Conservation (phyloP, 148 eudicot genomes). For the Euryodendron excelsum region DNA sequence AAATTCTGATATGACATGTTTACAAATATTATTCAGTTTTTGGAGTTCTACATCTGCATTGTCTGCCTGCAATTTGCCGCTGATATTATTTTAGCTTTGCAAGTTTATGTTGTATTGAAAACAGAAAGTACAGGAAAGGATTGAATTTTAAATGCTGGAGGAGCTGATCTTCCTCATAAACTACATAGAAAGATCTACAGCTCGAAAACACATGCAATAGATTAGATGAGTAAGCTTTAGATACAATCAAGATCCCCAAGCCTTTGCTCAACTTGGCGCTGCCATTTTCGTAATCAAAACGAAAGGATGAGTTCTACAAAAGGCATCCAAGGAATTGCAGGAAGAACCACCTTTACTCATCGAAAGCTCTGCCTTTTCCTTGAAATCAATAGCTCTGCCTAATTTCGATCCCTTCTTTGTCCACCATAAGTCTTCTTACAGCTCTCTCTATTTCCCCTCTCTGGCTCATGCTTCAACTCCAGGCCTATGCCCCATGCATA, state of each 20-base stretch:
- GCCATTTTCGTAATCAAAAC: not conserved
- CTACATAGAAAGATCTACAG: not conserved
- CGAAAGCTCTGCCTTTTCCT: constrained; percentile 5
- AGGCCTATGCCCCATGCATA: no score
- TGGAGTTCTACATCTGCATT: no score
- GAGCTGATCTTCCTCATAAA: not conserved
- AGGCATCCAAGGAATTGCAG: constrained; percentile 4
- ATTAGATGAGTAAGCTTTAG: not conserved
- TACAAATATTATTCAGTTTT: no score
- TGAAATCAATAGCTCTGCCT: no score
- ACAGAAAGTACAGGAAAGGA: not conserved
- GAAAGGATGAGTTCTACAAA: not conserved
- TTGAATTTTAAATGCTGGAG: not conserved
- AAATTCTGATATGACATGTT: no score
- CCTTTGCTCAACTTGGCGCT: not conserved
- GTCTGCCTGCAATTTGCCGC: no score
- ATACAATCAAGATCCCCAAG: not conserved
- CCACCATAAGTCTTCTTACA: constrained; percentile 19
- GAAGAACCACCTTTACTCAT: constrained; percentile 15
- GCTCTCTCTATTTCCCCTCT: no score
- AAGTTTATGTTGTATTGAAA: not conserved
- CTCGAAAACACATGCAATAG: not conserved
- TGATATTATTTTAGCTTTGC: no score
- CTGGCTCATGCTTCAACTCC: no score
- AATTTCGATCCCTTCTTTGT: constrained; percentile 14